Evolutionary conservation across 2,329 filamentous ascomycete species (phyloP).

Genomic region (Penicillium corylophilum): DNA sequence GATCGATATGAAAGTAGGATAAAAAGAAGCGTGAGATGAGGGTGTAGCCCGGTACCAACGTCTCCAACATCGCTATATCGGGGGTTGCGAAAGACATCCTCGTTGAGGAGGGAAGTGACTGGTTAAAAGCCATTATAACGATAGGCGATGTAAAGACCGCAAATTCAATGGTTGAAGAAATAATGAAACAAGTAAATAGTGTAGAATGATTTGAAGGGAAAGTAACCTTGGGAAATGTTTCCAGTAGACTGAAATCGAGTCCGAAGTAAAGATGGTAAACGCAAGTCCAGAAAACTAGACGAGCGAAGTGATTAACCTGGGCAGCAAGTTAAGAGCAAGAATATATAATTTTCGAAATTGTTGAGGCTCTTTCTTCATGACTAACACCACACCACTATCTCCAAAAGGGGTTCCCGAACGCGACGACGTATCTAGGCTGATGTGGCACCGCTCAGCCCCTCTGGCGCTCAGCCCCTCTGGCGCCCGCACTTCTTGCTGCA

Average conservation of each 20-base stretch:
- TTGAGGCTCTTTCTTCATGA: too few relatives aligned
- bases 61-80: constrained; percentile 51
- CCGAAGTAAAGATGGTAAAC: background rate
- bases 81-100: constrained; percentile 14
- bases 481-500: background rate
- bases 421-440: background rate
- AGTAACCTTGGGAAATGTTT: background rate
- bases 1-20: constrained; percentile 60
- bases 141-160: background rate
- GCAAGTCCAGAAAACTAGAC: background rate
- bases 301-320: background rate
- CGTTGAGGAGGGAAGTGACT: constrained; percentile 11
- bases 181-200: background rate
- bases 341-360: background rate
- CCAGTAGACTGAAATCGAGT: background rate
- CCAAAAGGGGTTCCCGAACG: background rate
- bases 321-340: background rate
- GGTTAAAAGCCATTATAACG: constrained; percentile 19
- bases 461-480: background rate
- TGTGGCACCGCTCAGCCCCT: background rate
- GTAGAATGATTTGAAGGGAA: background rate
- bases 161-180: background rate
- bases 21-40: constrained; percentile 55
- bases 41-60: constrained; percentile 66
- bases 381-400: background rate